Base-by-base conservation (phyloP, 1,139 yeast species). In the Yamadazyma buinensis region DNA sequence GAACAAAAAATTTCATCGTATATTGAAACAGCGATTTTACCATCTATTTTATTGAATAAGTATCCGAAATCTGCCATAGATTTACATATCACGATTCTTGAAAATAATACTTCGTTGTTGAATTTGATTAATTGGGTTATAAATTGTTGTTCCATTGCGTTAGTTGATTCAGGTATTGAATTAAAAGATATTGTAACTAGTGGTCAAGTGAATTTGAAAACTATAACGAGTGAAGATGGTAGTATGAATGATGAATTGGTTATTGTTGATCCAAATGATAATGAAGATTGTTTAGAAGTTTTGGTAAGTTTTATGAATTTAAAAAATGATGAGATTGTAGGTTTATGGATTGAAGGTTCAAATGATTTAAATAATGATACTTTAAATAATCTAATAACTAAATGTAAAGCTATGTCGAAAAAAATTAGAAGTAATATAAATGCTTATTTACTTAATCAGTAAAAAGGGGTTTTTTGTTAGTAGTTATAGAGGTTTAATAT, bases 61-160 rank as follows among this genome's bases (percentile, higher is more conserved):
- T 90, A 90, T 54, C 97, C 97, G 5, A 92, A 92, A 57, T 84
- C 95, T 8, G 79, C 90, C 17, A 85, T 92, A 36, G 94, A 83
- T 51, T 69, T 92, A 17, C 83, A 81, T 47, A 67, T 90, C n/a
- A 77, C 84, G 28, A 64, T 87, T 3, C 64, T 87, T 17, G 43
- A 40, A 13, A 56, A 68, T 13, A 70, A 72, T 28, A 43, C 61
- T 11, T 43, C 49, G 10, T 50, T 73, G 29, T 56, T 71, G 30
- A 64, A 72, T 41, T 55, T 70, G 34, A 54, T 61, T 27, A 57
- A 55, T 30, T 69, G 76, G 65, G 55, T 73, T 7, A 61, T 77
- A 11, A 81, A 81, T 44, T 75, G 84, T 34, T 68, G 84, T 2
- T 74, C 85, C 7, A 55, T 86, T 37, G 95, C 96, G 0, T 58